phyloP scores from a whole-genome alignment of 2,329 filamentous ascomycete genomes.

The Shiraia sp. region DNA sequence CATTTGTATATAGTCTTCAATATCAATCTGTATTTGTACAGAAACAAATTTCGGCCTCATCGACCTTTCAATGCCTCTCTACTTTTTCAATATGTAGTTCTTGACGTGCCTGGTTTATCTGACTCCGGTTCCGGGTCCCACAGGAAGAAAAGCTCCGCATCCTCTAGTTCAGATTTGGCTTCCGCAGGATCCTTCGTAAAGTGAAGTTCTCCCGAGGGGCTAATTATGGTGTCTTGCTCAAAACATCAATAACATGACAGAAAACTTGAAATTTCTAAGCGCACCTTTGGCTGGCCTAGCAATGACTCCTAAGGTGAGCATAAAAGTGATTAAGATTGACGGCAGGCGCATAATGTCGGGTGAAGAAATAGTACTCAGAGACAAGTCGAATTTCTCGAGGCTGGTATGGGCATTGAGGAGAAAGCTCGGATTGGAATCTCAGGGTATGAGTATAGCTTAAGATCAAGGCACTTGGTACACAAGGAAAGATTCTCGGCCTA shows the following conservation, averaged over 20 bases:
- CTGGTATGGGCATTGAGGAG: too few species aligned
- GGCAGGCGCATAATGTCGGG: background rate
- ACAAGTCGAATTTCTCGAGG: too few species aligned
- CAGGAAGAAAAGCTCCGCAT: conserved; percentile 1
- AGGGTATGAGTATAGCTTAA: too few species aligned
- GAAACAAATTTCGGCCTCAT: background rate
- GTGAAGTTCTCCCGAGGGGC: conserved; percentile 1
- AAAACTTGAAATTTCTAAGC: background rate
- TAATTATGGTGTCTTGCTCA: background rate
- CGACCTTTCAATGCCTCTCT: background rate
- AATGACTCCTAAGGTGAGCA: background rate
- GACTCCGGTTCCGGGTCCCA: conserved; percentile 1
- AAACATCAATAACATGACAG: background rate
- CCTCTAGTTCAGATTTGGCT: background rate
- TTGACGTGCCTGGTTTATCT: background rate
- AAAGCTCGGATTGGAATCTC: too few species aligned
- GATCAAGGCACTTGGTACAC: too few species aligned
- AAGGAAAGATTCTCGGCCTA: too few species aligned
- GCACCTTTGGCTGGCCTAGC: conserved; percentile 3
- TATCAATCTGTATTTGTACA: background rate
- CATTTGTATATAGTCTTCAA: background rate
- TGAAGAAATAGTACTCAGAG: too few species aligned
- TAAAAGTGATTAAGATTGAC: background rate
- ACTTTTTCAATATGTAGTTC: background rate
- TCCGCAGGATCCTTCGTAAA: conserved; percentile 1